Evolutionary conservation across 73 alveolate species (phyloP).

Genomic region (Diophrys sp.): DNA sequence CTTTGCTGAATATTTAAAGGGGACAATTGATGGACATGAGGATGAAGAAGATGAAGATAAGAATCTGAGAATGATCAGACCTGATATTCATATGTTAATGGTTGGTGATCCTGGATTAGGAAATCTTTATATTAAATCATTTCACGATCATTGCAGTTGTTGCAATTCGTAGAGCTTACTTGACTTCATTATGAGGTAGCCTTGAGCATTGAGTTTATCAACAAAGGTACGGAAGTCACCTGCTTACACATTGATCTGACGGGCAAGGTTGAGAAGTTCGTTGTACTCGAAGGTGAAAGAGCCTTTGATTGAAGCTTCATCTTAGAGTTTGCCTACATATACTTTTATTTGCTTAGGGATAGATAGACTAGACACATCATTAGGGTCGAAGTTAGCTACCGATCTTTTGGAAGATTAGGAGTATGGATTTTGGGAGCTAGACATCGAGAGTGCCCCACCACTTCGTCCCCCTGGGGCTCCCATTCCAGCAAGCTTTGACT

Average conservation of each 20-base stretch:
- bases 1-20: conserved; percentile 15
- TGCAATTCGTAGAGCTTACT: conserved; percentile 39
- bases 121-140: no score
- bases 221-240: conserved; percentile 79
- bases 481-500: neutral
- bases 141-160: neutral
- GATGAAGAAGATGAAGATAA: conserved; percentile 36
- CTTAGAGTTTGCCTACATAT: conserved; percentile 66
- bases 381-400: conserved; percentile 50
- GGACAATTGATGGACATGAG: conserved; percentile 15
- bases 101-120: conserved; percentile 90
- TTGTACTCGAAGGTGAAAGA: conserved; percentile 45
- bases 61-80: conserved; percentile 34
- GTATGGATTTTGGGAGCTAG: conserved; percentile 1
- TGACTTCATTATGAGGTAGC: conserved; percentile 47
- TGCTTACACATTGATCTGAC: conserved; percentile 68
- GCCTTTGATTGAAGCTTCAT: conserved; percentile 54
- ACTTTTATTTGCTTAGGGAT: conserved; percentile 74
- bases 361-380: conserved; percentile 60
- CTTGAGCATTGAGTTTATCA: conserved; percentile 68
- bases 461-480: neutral
- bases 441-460: neutral
- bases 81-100: conserved; percentile 70
- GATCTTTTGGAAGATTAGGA: neutral
- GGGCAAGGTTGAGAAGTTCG: conserved; percentile 59